phyloP scores from a whole-genome alignment of 2,329 filamentous ascomycete species.

The Curvularia lunata region DNA sequence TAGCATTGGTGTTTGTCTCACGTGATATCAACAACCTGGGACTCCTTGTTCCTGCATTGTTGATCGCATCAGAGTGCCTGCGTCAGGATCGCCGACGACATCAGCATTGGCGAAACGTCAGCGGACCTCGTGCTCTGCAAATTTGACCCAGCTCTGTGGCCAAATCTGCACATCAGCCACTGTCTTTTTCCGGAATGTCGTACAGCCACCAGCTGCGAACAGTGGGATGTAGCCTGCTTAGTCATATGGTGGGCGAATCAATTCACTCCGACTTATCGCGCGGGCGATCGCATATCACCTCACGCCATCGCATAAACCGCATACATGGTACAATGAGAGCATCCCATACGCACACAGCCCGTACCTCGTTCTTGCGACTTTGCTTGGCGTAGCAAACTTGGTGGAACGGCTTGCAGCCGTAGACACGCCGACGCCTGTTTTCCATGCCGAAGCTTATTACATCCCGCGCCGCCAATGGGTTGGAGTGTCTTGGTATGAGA shows the following conservation, averaged over 20 bases:
- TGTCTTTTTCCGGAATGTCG: conserved; percentile 10
- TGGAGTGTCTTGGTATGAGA: conserved; percentile 17
- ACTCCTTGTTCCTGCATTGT: conserved; percentile 3
- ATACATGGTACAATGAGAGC: conserved; percentile 19
- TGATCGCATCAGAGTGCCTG: conserved; percentile 6
- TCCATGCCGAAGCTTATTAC: conserved; percentile 20
- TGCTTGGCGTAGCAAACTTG: conserved; percentile 28
- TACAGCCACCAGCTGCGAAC: conserved; percentile 15
- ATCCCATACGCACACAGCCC: conserved; percentile 10
- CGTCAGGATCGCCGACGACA: conserved; percentile 9
- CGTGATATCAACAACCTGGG: neutral
- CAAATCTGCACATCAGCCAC: conserved; percentile 15
- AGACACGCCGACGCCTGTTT: conserved; percentile 22
- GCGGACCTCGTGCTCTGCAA: conserved; percentile 19
- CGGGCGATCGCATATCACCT: conserved; percentile 37
- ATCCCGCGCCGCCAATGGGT: conserved; percentile 40
- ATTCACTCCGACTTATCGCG: conserved; percentile 34
- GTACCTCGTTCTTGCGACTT: conserved; percentile 22
- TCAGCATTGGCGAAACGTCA: neutral
- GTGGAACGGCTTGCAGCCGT: conserved; percentile 26
- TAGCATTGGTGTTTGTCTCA: neutral
- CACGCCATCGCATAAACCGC: conserved; percentile 39
- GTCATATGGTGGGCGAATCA: conserved; percentile 41
- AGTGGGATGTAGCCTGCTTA: conserved; percentile 37
- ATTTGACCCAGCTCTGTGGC: conserved; percentile 27